phyloP scores from a whole-genome alignment of 768 basidiomycete genomes.

The Podaxis pistillaris region DNA sequence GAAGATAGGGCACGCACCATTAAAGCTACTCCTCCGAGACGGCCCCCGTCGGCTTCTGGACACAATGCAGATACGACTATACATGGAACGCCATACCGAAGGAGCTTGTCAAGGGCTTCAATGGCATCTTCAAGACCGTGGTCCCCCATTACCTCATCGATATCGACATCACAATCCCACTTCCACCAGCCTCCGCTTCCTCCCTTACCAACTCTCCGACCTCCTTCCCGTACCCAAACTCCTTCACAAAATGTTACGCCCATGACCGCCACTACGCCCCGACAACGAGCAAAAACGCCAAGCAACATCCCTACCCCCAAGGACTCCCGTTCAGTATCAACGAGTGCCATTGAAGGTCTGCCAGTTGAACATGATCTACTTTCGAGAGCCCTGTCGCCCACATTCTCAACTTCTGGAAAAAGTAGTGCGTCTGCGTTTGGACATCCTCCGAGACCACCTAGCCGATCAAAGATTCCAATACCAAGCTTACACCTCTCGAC shows the following conservation, averaged over 20 bases:
- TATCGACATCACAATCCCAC: conserved; percentile 65
- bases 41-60: conserved; percentile 47
- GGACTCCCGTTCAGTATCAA: conserved; percentile 47
- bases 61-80: conserved; percentile 41
- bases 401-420: conserved; percentile 46
- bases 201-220: conserved; percentile 28
- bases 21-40: conserved; percentile 50
- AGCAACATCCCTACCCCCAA: conserved; percentile 74
- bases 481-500: conserved; percentile 71
- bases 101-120: conserved; percentile 72
- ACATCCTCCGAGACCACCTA: conserved; percentile 72
- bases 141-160: conserved; percentile 73
- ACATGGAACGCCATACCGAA: conserved; percentile 47
- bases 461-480: conserved; percentile 81
- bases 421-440: conserved; percentile 40
- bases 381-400: conserved; percentile 61
- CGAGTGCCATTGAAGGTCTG: conserved; percentile 39
- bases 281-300: conserved; percentile 76
- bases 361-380: not conserved
- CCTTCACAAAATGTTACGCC: conserved; percentile 41
- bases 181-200: conserved; percentile 21
- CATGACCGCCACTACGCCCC: conserved; percentile 43
- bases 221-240: conserved; percentile 62
- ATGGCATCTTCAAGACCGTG: conserved; percentile 79
- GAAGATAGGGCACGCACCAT: conserved; percentile 47